Percentiles rank a stretch among this genome's conserved stretches.
Evolutionary conservation across 306 rosid genomes (phyloP).

Genomic region (Elaeagnus macrophylla): DNA sequence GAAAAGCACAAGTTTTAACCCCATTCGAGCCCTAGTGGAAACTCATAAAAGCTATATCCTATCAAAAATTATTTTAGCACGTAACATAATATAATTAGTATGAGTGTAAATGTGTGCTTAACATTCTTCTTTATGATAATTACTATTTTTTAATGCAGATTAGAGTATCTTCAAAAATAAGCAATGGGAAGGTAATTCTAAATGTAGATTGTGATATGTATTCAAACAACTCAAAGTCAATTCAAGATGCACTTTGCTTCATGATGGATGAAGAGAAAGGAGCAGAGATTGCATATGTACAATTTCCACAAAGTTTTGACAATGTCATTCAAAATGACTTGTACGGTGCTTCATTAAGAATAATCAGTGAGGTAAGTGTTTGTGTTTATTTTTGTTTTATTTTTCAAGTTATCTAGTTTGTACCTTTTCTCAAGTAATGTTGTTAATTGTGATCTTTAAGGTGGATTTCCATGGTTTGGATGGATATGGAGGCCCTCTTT

Average conservation of each 20-base stretch:
- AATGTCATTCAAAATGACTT: conserved; percentile 54
- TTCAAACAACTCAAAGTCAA: conserved; percentile 50
- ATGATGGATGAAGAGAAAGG: conserved; percentile 67
- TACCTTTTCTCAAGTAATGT: background rate
- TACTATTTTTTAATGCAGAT: conserved; percentile 36
- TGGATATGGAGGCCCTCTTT: conserved; percentile 47
- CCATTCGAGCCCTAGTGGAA: too few species aligned
- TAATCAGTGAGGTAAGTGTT: conserved; percentile 27
- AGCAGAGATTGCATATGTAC: conserved; percentile 54
- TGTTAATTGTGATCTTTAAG: conserved; percentile 15
- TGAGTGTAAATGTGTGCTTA: too few species aligned
- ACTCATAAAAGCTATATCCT: too few species aligned
- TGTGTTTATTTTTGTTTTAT: background rate
- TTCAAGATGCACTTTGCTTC: conserved; percentile 59
- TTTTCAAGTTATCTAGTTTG: background rate
- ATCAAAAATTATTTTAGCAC: too few species aligned
- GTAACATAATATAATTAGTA: too few species aligned
- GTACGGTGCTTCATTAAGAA: conserved; percentile 21
- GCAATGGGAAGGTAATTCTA: conserved; percentile 24
- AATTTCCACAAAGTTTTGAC: conserved; percentile 46
- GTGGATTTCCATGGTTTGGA: conserved; percentile 46
- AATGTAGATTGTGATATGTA: conserved; percentile 81
- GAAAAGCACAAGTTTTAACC: too few species aligned
- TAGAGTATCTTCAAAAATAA: conserved; percentile 62
- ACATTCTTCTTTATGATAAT: too few species aligned